These are phyloP conservation scores for Plasmopara muralis DNA, from an alignment of 352 stramenopile species.

Conservation along the genomic window DNA sequence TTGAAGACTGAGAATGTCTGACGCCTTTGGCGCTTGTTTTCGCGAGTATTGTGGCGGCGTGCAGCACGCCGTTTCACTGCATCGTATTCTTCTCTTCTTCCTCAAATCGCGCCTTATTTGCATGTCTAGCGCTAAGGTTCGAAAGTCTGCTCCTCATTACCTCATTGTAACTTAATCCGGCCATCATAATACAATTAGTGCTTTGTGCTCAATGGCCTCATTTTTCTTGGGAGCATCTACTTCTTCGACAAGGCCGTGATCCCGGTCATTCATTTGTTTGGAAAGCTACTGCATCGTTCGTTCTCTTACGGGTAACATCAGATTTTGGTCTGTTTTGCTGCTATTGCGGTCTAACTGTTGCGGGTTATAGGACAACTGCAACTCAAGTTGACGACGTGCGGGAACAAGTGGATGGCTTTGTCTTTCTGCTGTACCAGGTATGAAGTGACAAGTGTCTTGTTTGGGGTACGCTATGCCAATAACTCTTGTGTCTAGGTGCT, in stretches of 20 bases:
- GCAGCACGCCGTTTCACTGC: constrained; percentile 80
- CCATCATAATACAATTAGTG: constrained; percentile 29
- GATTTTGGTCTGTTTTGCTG: not conserved
- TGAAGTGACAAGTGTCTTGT: not conserved
- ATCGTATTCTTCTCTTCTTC: constrained; percentile 84
- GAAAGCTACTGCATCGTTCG: constrained; percentile 64
- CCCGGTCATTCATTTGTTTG: constrained; percentile 83
- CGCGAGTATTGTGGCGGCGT: constrained; percentile 79
- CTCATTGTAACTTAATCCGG: too few relatives aligned
- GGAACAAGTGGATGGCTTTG: constrained; percentile 72
- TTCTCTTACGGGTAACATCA: constrained; percentile 51
- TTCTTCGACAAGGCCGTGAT: constrained; percentile 84
- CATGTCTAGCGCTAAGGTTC: constrained; percentile 74
- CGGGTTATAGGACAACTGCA: constrained; percentile 21
- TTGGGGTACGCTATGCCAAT: not conserved
- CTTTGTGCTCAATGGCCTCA: constrained; percentile 85
- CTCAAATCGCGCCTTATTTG: constrained; percentile 81
- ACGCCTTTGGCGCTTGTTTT: constrained; percentile 57
- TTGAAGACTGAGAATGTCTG: constrained; percentile 25
- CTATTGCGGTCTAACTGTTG: constrained; percentile 1
- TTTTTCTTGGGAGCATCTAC: constrained; percentile 87
- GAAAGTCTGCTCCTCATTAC: not conserved
- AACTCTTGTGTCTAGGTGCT: constrained; percentile 34
- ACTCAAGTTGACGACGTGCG: constrained; percentile 64
- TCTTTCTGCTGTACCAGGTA: constrained; percentile 84